A percentile compares a stretch with the other conserved stretches of the same genome.
Evolutionary conservation across 805 yeast genomes (phyloP).

Genomic region (Kuraishia piskuri): DNA sequence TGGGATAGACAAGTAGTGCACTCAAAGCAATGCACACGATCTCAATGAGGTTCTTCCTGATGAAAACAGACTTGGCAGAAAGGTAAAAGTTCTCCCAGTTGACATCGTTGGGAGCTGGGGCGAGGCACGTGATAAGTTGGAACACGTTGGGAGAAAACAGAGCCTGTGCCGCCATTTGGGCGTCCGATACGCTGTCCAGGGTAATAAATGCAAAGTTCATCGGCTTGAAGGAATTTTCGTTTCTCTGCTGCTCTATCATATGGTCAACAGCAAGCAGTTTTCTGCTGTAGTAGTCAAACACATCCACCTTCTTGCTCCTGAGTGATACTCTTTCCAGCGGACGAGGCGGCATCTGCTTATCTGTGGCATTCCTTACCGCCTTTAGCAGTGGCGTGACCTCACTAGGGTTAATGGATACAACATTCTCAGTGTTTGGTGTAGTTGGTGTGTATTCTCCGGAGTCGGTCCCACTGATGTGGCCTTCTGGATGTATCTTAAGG

Average conservation of each 20-base stretch:
- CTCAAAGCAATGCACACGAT: slow-evolving; percentile 37
- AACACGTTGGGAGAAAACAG: slow-evolving; percentile 85
- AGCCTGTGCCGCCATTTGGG: slow-evolving; percentile 97
- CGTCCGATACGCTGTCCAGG: slow-evolving; percentile 88
- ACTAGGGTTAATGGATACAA: background rate
- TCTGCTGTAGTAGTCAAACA: slow-evolving; percentile 25
- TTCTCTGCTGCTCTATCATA: slow-evolving; percentile 23
- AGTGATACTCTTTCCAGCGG: slow-evolving; percentile 16
- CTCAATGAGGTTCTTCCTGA: slow-evolving; percentile 23
- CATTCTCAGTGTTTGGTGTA: background rate
- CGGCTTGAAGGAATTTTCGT: slow-evolving; percentile 29
- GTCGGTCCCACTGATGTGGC: background rate
- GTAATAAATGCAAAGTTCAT: slow-evolving; percentile 64
- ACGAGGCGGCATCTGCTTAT: slow-evolving; percentile 8
- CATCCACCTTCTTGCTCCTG: slow-evolving; percentile 21
- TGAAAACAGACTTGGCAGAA: slow-evolving; percentile 27
- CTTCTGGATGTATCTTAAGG: slow-evolving; percentile 13
- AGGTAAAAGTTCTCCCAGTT: slow-evolving; percentile 60
- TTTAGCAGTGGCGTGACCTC: slow-evolving; percentile 14
- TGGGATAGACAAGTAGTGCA: slow-evolving; percentile 44
- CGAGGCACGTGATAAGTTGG: slow-evolving; percentile 72
- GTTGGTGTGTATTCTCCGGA: background rate
- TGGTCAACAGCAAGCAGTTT: slow-evolving; percentile 28
- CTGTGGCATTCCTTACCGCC: slow-evolving; percentile 9
- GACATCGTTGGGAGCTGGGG: slow-evolving; percentile 95